Percentiles rank a stretch among this genome's conserved stretches.
These are phyloP conservation scores for Lizanozyma gosingica DNA, from an alignment of 1,139 yeast species.

Conservation along the genomic window DNA sequence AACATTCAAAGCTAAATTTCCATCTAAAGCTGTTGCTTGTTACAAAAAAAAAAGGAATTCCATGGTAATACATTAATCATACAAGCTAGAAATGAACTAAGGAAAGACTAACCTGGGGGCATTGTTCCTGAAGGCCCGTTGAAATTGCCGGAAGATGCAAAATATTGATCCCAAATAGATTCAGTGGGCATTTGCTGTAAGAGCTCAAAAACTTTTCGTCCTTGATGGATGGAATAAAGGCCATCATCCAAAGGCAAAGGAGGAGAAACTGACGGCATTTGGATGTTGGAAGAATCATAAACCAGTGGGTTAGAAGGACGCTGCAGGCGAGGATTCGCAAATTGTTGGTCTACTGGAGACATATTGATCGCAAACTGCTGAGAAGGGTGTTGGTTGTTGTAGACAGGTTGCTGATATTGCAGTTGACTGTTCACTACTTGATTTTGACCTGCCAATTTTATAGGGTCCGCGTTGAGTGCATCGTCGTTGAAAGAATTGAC, in stretches of 20 bases:
- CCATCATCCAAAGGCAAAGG: not conserved
- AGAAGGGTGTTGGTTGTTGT: no score
- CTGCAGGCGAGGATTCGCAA: not conserved
- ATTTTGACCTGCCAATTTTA: not conserved
- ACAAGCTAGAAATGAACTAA: not conserved
- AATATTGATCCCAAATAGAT: slow-evolving; percentile 72
- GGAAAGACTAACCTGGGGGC: slow-evolving; percentile 1
- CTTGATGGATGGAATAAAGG: slow-evolving; percentile 9
- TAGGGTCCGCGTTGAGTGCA: not conserved
- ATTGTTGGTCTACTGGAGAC: not conserved
- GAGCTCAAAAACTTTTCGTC: slow-evolving; percentile 53
- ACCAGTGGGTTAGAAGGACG: not conserved
- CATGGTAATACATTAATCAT: slow-evolving; percentile 1
- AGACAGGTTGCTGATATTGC: no score
- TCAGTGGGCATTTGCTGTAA: slow-evolving; percentile 61
- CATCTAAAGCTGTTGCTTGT: no score
- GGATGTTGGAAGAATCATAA: slow-evolving; percentile 1
- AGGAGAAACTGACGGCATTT: slow-evolving; percentile 1
- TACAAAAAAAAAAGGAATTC: no score
- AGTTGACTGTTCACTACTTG: not conserved
- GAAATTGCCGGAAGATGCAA: slow-evolving; percentile 22
- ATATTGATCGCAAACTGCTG: not conserved
- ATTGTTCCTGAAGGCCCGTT: not conserved
- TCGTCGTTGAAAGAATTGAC: not conserved
- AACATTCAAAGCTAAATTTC: no score